Conservation (phyloP, 2,329 filamentous ascomycete species). For the Pseudohalonectria lignicola region DNA sequence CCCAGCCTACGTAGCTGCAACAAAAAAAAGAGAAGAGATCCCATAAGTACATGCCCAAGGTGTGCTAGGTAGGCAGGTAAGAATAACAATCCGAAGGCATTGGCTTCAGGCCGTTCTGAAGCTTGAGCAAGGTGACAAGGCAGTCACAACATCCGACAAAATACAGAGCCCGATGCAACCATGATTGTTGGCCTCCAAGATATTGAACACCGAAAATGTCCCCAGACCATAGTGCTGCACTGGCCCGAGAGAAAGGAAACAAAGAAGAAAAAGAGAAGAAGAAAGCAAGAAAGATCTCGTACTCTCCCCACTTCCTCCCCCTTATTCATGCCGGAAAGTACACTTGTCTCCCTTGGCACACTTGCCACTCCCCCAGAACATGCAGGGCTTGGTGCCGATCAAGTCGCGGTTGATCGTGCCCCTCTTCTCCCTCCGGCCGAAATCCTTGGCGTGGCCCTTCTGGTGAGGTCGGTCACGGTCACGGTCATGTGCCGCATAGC, state of each 20-base stretch:
- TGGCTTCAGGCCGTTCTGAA: no score
- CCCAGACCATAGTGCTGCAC: no score
- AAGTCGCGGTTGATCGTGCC: slow-evolving; percentile 38
- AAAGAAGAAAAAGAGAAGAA: neutral
- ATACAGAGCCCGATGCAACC: no score
- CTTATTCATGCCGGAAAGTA: slow-evolving; percentile 57
- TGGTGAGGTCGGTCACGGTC: slow-evolving; percentile 1
- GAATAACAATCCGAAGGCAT: no score
- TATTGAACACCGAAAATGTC: no score
- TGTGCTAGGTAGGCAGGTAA: no score
- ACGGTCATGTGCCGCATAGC: slow-evolving; percentile 4
- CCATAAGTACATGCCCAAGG: no score
- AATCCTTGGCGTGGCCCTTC: slow-evolving; percentile 4
- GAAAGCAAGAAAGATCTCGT: neutral
- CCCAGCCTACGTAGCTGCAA: no score
- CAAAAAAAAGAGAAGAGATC: no score
- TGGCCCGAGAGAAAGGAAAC: neutral
- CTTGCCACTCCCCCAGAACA: slow-evolving; percentile 59
- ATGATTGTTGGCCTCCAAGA: no score
- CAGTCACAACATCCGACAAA: no score
- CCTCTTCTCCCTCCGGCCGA: slow-evolving; percentile 2
- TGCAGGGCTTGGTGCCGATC: slow-evolving; percentile 57
- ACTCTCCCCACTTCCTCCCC: neutral
- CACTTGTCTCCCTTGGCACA: slow-evolving; percentile 65
- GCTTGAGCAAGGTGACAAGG: no score